Base-by-base conservation (phyloP, 2,329 filamentous ascomycete genomes). In the Aspergillus pseudonomiae region DNA sequence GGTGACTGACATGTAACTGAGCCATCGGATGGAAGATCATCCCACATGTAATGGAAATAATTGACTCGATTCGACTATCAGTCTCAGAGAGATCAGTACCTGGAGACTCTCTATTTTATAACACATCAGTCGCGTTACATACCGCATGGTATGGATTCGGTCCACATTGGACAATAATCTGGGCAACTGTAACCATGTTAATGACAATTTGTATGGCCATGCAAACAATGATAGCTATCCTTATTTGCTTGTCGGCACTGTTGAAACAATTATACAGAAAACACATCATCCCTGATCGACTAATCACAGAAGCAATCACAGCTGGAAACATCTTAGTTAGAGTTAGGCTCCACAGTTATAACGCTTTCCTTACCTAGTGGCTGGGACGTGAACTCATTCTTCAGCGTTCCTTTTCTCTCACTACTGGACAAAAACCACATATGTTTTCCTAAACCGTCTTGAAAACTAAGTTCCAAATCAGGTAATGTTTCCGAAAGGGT, bases 11-110 rank as follows among this genome's bases (percentile, higher is more conserved):
- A 78, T 12, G 63, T 65, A 4, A 78, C 75, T 1, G 76, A 78
- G 3, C 74, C 73, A 63, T 78, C 73, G 10, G 63, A 50, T 7
- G 76, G 76, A 1, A 76, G 64, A 6, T 73, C 69, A 63, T 76
- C 76, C 76, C 76, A 78, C 75, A 77, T 77, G 39, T 78, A 78
- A 48, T 78, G 73, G 59, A 78, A 78, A 54, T 77, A 78, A 36
- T 66, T 59, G 5, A 74, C 64, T 21, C 76, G 68, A 57, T 78
- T 59, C 4, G 68, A 39, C 74, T 74, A 36, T 60, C 4, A 16
- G 10, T 12, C n/a, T 45, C 21, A 24, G 9, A 24, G n/a, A 45
- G 6, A 43, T 45, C 10, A 45, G 43, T 12, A 24, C 43, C 6
- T 24, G 43, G 11, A 21, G 4, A 19, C 19, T 41, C 6, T n/a